Evolutionary conservation across 176 grass and related monocot genomes (phyloP).

Genomic region (Zoysia japonica): DNA sequence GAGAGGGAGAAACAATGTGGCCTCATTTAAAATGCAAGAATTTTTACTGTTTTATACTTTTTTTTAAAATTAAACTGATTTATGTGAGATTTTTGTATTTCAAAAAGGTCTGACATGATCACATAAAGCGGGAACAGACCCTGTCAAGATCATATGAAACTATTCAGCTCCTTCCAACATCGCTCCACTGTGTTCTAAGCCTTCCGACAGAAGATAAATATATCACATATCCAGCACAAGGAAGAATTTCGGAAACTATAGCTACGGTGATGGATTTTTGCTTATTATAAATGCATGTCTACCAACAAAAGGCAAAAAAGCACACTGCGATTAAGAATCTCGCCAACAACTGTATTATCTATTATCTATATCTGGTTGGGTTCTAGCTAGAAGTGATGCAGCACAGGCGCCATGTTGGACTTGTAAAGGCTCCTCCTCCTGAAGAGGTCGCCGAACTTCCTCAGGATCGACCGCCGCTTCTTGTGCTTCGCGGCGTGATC

Average conservation of each 20-base stretch:
- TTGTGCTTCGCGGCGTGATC: constrained; percentile 45
- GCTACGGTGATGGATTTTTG: neutral
- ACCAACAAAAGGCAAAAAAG: neutral
- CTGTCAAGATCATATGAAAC: neutral
- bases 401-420: constrained; percentile 1
- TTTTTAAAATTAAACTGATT: no score
- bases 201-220: neutral
- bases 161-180: neutral
- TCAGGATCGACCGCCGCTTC: constrained; percentile 58
- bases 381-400: constrained; percentile 16
- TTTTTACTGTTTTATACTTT: no score
- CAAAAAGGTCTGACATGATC: neutral
- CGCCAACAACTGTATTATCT: neutral
- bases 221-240: neutral
- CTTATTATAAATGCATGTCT: neutral
- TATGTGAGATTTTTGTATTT: neutral
- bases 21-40: no score
- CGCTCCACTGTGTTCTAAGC: neutral
- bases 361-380: neutral
- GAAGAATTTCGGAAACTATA: neutral
- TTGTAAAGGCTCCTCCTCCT: constrained; percentile 52
- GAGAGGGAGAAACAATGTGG: neutral
- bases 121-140: neutral
- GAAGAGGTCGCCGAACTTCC: constrained; percentile 69
- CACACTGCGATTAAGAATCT: neutral